Conservation (phyloP, 1,284 basidiomycete species). For the Cryptococcus jaspeensis region DNA sequence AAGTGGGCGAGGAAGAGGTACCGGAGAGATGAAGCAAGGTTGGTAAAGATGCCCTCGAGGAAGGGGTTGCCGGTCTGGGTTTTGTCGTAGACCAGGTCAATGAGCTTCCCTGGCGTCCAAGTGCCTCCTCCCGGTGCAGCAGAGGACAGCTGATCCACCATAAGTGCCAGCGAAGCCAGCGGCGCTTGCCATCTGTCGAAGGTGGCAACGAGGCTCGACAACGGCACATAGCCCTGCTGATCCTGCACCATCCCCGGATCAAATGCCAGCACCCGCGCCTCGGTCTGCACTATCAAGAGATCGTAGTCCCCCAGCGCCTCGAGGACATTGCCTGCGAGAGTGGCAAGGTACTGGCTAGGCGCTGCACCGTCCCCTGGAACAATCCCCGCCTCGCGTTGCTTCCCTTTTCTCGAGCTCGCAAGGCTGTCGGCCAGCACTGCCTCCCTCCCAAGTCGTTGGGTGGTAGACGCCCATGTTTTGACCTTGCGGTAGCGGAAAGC, state of each 20-base stretch:
- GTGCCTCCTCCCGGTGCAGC: constrained; percentile 14
- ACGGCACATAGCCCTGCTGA: constrained; percentile 66
- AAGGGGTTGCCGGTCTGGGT: constrained; percentile 72
- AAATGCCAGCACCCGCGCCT: constrained; percentile 69
- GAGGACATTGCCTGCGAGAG: constrained; percentile 68
- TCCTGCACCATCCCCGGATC: constrained; percentile 70
- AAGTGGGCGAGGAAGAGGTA: constrained; percentile 75
- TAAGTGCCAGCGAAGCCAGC: constrained; percentile 63
- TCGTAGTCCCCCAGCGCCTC: constrained; percentile 77
- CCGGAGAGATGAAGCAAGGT: constrained; percentile 69
- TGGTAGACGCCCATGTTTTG: constrained; percentile 50
- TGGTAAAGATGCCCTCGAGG: constrained; percentile 66
- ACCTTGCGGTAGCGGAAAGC: constrained; percentile 70
- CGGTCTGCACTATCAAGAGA: constrained; percentile 71
- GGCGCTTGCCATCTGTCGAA: constrained; percentile 84
- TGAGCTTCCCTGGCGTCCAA: constrained; percentile 71
- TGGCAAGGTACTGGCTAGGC: constrained; percentile 64
- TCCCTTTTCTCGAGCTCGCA: constrained; percentile 13
- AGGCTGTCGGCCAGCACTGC: constrained; percentile 23
- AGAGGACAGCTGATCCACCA: constrained; percentile 59
- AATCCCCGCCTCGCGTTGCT: constrained; percentile 11
- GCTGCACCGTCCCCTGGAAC: constrained; percentile 2
- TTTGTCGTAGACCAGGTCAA: constrained; percentile 68
- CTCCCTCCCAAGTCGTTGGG: constrained; percentile 49
- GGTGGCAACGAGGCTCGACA: constrained; percentile 73